phyloP scores from a whole-genome alignment of 2,329 filamentous ascomycete species.

The Gaeumannomyces tritici region DNA sequence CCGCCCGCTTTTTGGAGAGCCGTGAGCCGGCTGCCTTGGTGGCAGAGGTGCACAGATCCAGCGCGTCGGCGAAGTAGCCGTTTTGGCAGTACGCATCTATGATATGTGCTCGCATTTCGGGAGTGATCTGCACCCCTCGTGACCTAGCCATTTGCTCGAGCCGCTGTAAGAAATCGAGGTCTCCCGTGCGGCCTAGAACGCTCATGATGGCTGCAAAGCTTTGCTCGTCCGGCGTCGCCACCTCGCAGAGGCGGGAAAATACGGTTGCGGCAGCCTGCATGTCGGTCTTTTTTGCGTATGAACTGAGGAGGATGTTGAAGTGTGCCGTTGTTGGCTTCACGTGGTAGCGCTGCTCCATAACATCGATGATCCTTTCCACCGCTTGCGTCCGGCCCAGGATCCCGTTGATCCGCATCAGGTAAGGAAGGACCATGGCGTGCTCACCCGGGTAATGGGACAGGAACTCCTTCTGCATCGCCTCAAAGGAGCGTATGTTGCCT shows the following conservation, averaged over 20 bases:
- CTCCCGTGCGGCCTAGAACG: slow-evolving; percentile 60
- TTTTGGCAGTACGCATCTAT: slow-evolving; percentile 59
- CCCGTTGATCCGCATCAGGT: slow-evolving; percentile 63
- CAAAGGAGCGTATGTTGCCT: slow-evolving; percentile 36
- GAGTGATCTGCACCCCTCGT: slow-evolving; percentile 37
- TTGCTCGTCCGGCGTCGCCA: slow-evolving; percentile 44
- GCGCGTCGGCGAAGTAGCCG: slow-evolving; percentile 40
- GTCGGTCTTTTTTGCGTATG: slow-evolving; percentile 49
- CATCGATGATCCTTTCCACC: slow-evolving; percentile 51
- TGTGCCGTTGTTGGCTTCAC: slow-evolving; percentile 46
- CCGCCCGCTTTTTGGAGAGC: background rate
- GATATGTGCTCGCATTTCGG: slow-evolving; percentile 52
- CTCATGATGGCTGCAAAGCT: slow-evolving; percentile 69
- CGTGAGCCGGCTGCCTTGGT: background rate
- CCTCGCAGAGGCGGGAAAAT: slow-evolving; percentile 50
- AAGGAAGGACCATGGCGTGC: slow-evolving; percentile 32
- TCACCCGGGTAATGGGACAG: slow-evolving; percentile 18
- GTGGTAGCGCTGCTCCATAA: slow-evolving; percentile 46
- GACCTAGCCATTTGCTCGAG: slow-evolving; percentile 54
- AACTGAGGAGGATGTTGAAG: slow-evolving; percentile 73
- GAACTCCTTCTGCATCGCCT: slow-evolving; percentile 35
- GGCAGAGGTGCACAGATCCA: background rate
- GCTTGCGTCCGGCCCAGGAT: slow-evolving; percentile 53
- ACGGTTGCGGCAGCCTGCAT: slow-evolving; percentile 53
- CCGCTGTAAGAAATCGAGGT: slow-evolving; percentile 58